Conservation (phyloP, 805 yeast genomes). For the Kregervanrija delftensis region DNA sequence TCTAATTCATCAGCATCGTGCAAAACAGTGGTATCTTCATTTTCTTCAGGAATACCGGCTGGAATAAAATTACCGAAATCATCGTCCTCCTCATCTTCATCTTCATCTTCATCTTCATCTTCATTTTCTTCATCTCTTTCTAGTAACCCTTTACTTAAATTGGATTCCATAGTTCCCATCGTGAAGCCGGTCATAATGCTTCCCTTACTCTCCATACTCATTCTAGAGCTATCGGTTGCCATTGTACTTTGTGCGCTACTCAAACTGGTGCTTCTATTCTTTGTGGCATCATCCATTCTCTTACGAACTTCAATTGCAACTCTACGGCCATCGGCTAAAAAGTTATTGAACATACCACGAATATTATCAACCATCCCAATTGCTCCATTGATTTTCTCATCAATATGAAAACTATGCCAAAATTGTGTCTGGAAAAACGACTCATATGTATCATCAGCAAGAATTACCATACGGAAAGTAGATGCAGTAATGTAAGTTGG, state of each 20-base stretch:
- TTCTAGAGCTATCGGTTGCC: background rate
- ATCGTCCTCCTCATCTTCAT: constrained; percentile 24
- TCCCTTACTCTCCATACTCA: constrained; percentile 8
- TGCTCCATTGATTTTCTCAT: constrained; percentile 39
- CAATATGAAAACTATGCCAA: constrained; percentile 60
- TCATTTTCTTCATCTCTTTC: background rate
- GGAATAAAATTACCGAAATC: constrained; percentile 29
- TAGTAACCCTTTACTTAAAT: background rate
- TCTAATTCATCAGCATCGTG: constrained; percentile 14
- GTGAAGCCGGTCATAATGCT: constrained; percentile 10
- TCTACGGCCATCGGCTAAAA: constrained; percentile 85
- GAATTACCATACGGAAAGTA: constrained; percentile 87
- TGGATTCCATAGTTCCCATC: constrained; percentile 2
- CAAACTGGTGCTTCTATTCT: constrained; percentile 6
- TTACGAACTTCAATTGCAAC: constrained; percentile 86
- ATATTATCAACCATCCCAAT: constrained; percentile 44
- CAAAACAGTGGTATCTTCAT: constrained; percentile 16
- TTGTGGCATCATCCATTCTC: constrained; percentile 71
- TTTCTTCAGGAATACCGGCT: constrained; percentile 22
- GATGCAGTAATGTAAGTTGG: constrained; percentile 74
- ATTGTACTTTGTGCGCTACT: constrained; percentile 7
- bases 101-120: background rate
- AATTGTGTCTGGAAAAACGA: constrained; percentile 68
- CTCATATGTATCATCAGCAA: constrained; percentile 93
- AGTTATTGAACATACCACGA: constrained; percentile 84